These are phyloP conservation scores for Eucalyptus microcorys DNA, from an alignment of 345 rosid genomes.

Conservation along the genomic window DNA sequence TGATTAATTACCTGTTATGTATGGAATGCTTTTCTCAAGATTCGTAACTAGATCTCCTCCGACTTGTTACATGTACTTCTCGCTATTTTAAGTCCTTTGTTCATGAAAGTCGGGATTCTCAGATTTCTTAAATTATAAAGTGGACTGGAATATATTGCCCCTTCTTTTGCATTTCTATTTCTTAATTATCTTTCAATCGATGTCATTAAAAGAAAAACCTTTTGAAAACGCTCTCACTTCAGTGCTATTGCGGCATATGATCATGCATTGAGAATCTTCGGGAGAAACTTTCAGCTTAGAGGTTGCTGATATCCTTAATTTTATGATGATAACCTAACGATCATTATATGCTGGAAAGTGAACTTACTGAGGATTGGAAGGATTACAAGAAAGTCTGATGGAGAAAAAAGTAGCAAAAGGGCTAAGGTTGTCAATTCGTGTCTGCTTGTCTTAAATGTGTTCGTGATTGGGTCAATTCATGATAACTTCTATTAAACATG, in stretches of 20 bases:
- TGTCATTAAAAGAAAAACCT: not conserved
- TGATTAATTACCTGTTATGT: not conserved
- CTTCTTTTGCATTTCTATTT: not conserved
- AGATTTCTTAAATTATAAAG: not conserved
- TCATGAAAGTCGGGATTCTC: not conserved
- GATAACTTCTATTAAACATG: not conserved
- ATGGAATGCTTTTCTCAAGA: not conserved
- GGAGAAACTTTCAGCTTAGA: not conserved
- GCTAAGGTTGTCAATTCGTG: not conserved
- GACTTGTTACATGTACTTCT: not conserved
- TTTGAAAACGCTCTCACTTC: not conserved
- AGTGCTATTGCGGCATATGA: not conserved
- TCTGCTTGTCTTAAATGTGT: not conserved
- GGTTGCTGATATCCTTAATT: not conserved
- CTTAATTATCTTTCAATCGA: not conserved
- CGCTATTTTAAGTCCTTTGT: not conserved
- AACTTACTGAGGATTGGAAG: not conserved
- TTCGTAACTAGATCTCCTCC: not conserved
- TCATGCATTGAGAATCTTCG: not conserved
- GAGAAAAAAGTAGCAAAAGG: not conserved
- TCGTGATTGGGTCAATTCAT: not conserved
- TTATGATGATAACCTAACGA: too few species aligned
- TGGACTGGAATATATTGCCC: accelerated
- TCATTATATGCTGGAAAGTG: too few species aligned
- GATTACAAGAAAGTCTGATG: not conserved